Conservation (phyloP, 140 eudicot species). For the Bidens hawaiensis region DNA sequence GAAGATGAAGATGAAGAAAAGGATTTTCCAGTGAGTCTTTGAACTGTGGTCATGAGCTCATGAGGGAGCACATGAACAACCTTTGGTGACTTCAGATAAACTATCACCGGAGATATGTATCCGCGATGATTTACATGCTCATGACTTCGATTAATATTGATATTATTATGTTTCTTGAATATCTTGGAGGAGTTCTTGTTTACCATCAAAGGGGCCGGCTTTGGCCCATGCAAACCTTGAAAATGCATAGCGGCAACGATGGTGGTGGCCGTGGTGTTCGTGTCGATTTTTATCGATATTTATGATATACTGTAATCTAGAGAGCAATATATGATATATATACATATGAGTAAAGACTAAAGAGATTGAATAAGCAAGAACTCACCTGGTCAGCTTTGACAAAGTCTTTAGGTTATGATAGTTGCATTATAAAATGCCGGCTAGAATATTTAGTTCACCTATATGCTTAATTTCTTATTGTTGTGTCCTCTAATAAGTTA, state of each 20-base stretch:
- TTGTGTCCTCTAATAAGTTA: neutral
- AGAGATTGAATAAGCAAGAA: slow-evolving; percentile 5
- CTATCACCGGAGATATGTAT: slow-evolving; percentile 36
- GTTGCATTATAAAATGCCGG: slow-evolving; percentile 21
- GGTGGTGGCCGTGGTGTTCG: neutral
- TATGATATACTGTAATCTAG: neutral
- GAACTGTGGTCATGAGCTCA: slow-evolving; percentile 43
- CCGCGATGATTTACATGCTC: neutral
- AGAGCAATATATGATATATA: neutral
- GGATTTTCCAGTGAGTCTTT: slow-evolving; percentile 38
- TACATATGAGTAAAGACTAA: neutral
- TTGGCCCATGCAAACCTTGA: slow-evolving; percentile 27
- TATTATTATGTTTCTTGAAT: slow-evolving; percentile 13
- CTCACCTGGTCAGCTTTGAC: slow-evolving; percentile 26
- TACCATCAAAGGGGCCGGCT: slow-evolving; percentile 25
- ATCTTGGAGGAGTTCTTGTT: slow-evolving; percentile 32
- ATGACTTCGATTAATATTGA: slow-evolving; percentile 6
- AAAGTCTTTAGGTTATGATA: slow-evolving; percentile 4
- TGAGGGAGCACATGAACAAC: slow-evolving; percentile 37
- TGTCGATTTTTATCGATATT: neutral
- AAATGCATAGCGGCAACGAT: slow-evolving; percentile 1
- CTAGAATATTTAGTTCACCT: slow-evolving; percentile 32
- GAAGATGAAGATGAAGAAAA: no score
- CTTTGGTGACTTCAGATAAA: slow-evolving; percentile 35
- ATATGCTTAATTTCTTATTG: neutral